These are phyloP conservation scores for Suhomyces atakaporum DNA, from an alignment of 1,139 yeast genomes.

Conservation along the genomic window DNA sequence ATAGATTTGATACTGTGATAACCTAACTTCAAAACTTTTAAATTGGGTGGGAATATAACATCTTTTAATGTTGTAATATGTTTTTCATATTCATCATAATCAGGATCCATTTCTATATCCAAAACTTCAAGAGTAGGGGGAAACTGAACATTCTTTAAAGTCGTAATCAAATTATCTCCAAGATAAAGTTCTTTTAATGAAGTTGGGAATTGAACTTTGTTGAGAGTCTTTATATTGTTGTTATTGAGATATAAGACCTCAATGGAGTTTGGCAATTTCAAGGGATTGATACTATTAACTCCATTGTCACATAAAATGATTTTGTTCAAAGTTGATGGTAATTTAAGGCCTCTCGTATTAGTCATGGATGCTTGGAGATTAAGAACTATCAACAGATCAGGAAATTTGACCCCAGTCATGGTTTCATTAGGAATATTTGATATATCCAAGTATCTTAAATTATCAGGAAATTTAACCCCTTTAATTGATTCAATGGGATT, in stretches of 20 bases:
- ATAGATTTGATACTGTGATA: slow-evolving; percentile 44
- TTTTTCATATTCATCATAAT: slow-evolving; percentile 43
- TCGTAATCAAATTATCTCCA: slow-evolving; percentile 48
- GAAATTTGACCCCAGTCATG: slow-evolving; percentile 51
- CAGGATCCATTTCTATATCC: slow-evolving; percentile 48
- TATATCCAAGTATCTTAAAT: slow-evolving; percentile 37
- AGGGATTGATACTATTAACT: slow-evolving; percentile 49
- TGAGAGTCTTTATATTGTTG: slow-evolving; percentile 48
- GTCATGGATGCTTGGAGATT: slow-evolving; percentile 51
- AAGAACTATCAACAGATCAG: slow-evolving; percentile 39
- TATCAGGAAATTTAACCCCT: slow-evolving; percentile 46
- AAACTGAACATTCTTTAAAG: slow-evolving; percentile 46
- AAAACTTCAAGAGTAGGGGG: slow-evolving; percentile 41
- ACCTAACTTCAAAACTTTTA: slow-evolving; percentile 40
- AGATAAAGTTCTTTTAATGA: slow-evolving; percentile 39
- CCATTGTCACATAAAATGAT: slow-evolving; percentile 45
- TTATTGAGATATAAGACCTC: slow-evolving; percentile 40
- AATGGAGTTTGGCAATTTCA: slow-evolving; percentile 44
- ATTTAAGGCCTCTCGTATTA: slow-evolving; percentile 46
- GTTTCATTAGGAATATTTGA: slow-evolving; percentile 50
- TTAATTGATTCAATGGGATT: slow-evolving; percentile 49
- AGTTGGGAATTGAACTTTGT: slow-evolving; percentile 45
- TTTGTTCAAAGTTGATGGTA: slow-evolving; percentile 35
- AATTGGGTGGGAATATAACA: slow-evolving; percentile 40
- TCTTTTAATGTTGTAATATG: slow-evolving; percentile 47